Evolutionary conservation across 208 protist genomes (phyloP).

Genomic region (Leishmania braziliensis): DNA sequence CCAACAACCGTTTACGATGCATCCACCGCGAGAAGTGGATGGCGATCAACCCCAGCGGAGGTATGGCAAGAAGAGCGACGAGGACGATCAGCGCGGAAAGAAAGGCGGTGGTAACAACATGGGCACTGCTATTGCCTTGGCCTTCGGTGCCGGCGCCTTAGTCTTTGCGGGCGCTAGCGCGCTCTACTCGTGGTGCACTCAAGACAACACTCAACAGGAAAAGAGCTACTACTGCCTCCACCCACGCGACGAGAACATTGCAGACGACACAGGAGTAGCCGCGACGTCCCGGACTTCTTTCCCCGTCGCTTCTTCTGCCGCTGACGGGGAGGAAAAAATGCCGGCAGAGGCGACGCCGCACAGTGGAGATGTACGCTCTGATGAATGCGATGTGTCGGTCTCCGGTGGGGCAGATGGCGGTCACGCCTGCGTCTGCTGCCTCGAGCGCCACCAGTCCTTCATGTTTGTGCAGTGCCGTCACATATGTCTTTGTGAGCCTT

Average conservation of each 20-base stretch:
- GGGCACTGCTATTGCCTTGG: not conserved
- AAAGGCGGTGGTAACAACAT: not conserved
- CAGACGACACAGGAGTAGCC: not conserved
- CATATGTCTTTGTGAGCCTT: slow-evolving; percentile 35
- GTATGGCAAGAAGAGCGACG: not conserved
- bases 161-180: not conserved
- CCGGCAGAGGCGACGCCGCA: not conserved
- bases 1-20: not conserved
- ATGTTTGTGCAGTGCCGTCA: slow-evolving; percentile 33
- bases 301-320: not conserved
- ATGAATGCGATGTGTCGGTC: not conserved
- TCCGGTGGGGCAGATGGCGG: not conserved
- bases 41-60: not conserved
- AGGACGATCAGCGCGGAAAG: not conserved
- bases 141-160: not conserved
- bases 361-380: not conserved
- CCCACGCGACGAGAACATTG: not conserved
- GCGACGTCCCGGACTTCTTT: not conserved
- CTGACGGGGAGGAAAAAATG: not conserved
- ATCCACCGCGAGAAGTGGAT: not conserved
- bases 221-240: slow-evolving; percentile 10
- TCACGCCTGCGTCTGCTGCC: slow-evolving; percentile 22
- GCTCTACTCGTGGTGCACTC: not conserved
- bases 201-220: not conserved
- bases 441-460: slow-evolving; percentile 9